Evolutionary conservation across 805 yeast genomes (phyloP), one percentile per base, ranked within the genome.

Genomic region (Lachancea quebecensis): DNA sequence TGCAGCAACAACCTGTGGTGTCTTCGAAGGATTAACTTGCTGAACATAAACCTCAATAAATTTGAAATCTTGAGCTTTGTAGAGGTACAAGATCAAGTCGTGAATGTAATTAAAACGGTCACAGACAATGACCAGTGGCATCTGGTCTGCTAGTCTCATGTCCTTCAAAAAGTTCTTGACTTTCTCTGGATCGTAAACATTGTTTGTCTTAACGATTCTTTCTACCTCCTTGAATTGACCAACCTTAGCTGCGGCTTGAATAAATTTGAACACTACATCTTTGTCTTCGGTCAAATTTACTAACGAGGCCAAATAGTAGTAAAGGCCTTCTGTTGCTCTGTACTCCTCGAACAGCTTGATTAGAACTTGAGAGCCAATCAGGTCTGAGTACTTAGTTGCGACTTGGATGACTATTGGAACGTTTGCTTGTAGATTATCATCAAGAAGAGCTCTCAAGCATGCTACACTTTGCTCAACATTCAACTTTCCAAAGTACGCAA

Each of bases 1-100:
- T 38, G 95, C 98, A 50, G 96, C 99, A 59, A 93, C 78, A 51
- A 93, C 99, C 67, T 90, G 95, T 6, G 99, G 95, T 14, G 99
- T 87, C 65, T 85, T 87, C 8, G 95, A 73, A 44, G 99, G 96
- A 69, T 93, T 93, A 42, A 93, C 98, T 64, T 89, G 95, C 72
- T 93, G 98, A 46, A 93, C 99, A 60, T 91, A 93, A 40, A 93
- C 95, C 71, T 93, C 98, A 67, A 93, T 93, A 58, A 91, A 93
- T 68, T 93, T 89, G 79, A 89, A 86, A 70, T 82, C 91, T 67
- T 91, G 90, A 70, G 90, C 86, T 73, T 91, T 93, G 81, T 93
- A 93, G 65, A 93, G 75, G 71, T 85, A 93, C 60, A 93, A 76
- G 46, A 93, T 82, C 70, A 93, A 78, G 67, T 93, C 99, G 66